Evolutionary conservation across 257 asterid species (phyloP).

Genomic region (Orobanche coerulescens): DNA sequence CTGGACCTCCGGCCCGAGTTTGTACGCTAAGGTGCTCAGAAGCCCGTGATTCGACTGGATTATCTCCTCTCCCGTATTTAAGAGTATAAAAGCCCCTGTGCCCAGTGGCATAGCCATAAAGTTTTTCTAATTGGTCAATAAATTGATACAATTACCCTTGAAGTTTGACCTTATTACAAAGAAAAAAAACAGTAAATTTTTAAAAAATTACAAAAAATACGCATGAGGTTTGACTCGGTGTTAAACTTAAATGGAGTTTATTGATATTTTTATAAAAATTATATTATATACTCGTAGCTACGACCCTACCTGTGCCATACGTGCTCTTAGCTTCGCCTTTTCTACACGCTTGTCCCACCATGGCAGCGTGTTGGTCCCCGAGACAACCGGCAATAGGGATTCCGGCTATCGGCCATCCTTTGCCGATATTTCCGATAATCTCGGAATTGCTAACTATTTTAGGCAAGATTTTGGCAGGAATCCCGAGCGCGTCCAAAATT

Average conservation of each 20-base stretch:
- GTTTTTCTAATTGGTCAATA: neutral
- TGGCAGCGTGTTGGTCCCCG: conserved; percentile 96
- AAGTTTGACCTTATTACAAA: no score
- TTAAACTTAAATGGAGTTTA: no score
- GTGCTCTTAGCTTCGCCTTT: conserved; percentile 97
- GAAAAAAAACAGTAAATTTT: no score
- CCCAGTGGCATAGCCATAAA: conserved; percentile 25
- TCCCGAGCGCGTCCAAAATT: conserved; percentile 33
- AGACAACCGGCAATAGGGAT: conserved; percentile 85
- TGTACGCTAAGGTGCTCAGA: conserved; percentile 71
- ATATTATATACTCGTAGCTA: no score
- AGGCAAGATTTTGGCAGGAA: conserved; percentile 52
- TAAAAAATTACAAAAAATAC: no score
- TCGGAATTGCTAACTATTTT: conserved; percentile 74
- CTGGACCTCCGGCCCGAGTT: conserved; percentile 80
- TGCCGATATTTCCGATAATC: conserved; percentile 52
- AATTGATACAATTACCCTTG: no score
- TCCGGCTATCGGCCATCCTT: conserved; percentile 77
- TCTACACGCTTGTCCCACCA: conserved; percentile 83
- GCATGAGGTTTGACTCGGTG: no score
- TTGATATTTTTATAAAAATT: no score
- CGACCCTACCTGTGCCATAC: conserved; percentile 69
- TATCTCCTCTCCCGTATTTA: conserved; percentile 67
- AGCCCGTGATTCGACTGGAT: conserved; percentile 67
- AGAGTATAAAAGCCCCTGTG: conserved; percentile 84